Percentiles rank a stretch among this genome's conserved stretches.
Evolutionary conservation across 2,329 filamentous ascomycete genomes (phyloP).

Genomic region (Colletotrichum cordylinicola): DNA sequence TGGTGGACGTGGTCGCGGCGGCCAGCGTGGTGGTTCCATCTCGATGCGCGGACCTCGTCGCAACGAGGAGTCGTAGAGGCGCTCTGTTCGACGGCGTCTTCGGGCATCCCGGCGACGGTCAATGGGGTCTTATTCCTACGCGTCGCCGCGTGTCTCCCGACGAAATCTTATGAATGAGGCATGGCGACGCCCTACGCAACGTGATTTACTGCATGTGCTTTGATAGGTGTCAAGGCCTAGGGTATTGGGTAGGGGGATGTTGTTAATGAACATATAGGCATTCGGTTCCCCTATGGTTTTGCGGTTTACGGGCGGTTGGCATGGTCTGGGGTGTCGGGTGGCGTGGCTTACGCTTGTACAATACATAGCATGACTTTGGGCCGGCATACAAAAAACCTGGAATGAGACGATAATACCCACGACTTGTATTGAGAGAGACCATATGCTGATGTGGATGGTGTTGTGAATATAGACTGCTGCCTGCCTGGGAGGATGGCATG

Average conservation of each 20-base stretch:
- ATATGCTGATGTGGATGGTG: not conserved
- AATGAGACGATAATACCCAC: conserved; percentile 23
- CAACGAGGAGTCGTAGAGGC: conserved; percentile 43
- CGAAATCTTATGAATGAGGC: conserved; percentile 45
- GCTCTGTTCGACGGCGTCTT: conserved; percentile 12
- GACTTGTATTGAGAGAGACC: not conserved
- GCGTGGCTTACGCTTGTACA: conserved; percentile 23
- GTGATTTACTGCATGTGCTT: conserved; percentile 16
- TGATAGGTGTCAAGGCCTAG: conserved; percentile 19
- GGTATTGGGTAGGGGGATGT: conserved; percentile 11
- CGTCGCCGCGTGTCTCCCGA: conserved; percentile 33
- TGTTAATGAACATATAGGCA: conserved; percentile 16
- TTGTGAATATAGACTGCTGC: not conserved
- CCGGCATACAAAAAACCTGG: conserved; percentile 23
- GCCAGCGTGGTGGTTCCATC: conserved; percentile 36
- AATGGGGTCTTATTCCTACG: conserved; percentile 31
- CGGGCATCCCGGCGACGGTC: conserved; percentile 25
- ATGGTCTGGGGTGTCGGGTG: conserved; percentile 22
- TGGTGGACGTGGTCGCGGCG: conserved; percentile 45
- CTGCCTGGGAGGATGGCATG: not conserved
- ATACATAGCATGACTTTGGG: conserved; percentile 23
- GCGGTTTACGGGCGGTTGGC: conserved; percentile 18
- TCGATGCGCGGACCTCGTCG: conserved; percentile 42
- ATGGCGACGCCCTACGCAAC: conserved; percentile 37
- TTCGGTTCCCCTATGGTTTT: conserved; percentile 20